Evolutionary conservation across 2,329 filamentous ascomycete genomes (phyloP).

Genomic region (Penicillium sp.): DNA sequence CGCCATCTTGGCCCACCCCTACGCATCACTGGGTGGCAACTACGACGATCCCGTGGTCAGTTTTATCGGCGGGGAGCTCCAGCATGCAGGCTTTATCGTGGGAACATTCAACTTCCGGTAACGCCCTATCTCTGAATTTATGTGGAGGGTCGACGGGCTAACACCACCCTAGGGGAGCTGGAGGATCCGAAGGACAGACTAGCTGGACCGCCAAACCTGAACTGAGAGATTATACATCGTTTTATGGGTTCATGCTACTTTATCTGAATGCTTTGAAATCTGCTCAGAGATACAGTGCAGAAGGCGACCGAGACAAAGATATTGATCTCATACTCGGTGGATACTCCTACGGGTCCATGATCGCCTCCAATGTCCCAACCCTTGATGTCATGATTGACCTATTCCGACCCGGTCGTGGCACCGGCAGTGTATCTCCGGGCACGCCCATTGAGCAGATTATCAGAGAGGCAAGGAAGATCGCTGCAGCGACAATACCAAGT

Average conservation of each 20-base stretch:
- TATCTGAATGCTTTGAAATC: constrained; percentile 64
- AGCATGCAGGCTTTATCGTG: constrained; percentile 72
- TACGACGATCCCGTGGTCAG: constrained; percentile 80
- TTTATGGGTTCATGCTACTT: constrained; percentile 75
- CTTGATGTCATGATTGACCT: constrained; percentile 58
- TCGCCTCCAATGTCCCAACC: constrained; percentile 69
- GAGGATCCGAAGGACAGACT: constrained; percentile 70
- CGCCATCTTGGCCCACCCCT: constrained; percentile 82
- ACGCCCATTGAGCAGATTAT: constrained; percentile 68
- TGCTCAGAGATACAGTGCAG: not conserved
- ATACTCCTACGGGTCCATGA: constrained; percentile 88
- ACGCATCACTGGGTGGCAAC: constrained; percentile 80
- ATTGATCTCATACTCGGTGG: constrained; percentile 64
- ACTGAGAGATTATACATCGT: constrained; percentile 75
- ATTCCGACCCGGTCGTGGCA: constrained; percentile 47
- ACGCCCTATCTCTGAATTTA: not conserved
- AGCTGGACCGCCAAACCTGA: constrained; percentile 87
- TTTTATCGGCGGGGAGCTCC: constrained; percentile 62
- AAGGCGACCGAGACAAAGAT: not conserved
- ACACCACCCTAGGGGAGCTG: constrained; percentile 65
- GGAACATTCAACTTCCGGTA: constrained; percentile 88
- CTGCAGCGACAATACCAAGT: constrained; percentile 60
- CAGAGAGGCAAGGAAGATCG: constrained; percentile 66
- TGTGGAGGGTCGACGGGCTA: not conserved
- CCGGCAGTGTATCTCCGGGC: constrained; percentile 44